These are phyloP conservation scores for Amphicarpaea edgeworthii DNA, from an alignment of 306 rosid genomes.

Conservation along the genomic window DNA sequence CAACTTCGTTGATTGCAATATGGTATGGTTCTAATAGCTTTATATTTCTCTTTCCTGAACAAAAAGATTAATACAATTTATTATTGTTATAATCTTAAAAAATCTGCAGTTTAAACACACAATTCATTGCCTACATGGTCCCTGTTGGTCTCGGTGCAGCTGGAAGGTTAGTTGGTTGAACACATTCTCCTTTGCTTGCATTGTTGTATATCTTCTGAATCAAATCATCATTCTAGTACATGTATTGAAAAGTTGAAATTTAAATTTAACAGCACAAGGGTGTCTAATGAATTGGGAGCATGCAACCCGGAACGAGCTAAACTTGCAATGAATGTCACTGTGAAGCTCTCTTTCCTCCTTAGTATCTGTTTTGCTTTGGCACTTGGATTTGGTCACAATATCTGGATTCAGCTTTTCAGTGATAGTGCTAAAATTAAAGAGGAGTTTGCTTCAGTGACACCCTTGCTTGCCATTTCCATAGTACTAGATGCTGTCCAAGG, in stretches of 20 bases:
- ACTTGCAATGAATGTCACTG: conserved; percentile 72
- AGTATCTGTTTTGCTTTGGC: conserved; percentile 56
- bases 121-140: conserved; percentile 71
- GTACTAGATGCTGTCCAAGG: conserved; percentile 75
- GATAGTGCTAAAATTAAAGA: conserved; percentile 41
- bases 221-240: background rate
- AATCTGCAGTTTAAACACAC: conserved; percentile 55
- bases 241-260: conserved; percentile 22
- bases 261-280: conserved; percentile 69
- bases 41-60: too few species aligned
- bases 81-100: too few species aligned
- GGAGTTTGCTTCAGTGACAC: conserved; percentile 77
- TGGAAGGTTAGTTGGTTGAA: conserved; percentile 62
- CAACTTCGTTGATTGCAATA: too few species aligned
- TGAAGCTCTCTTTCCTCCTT: conserved; percentile 72
- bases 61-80: too few species aligned
- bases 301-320: conserved; percentile 64
- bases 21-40: too few species aligned
- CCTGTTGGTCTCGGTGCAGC: conserved; percentile 84
- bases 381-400: conserved; percentile 64
- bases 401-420: conserved; percentile 73
- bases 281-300: conserved; percentile 90
- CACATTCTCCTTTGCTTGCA: conserved; percentile 2
- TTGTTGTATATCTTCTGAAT: background rate
- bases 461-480: conserved; percentile 73